Base-by-base conservation (phyloP, 2,329 filamentous ascomycete species). In the Fusarium sp. region DNA sequence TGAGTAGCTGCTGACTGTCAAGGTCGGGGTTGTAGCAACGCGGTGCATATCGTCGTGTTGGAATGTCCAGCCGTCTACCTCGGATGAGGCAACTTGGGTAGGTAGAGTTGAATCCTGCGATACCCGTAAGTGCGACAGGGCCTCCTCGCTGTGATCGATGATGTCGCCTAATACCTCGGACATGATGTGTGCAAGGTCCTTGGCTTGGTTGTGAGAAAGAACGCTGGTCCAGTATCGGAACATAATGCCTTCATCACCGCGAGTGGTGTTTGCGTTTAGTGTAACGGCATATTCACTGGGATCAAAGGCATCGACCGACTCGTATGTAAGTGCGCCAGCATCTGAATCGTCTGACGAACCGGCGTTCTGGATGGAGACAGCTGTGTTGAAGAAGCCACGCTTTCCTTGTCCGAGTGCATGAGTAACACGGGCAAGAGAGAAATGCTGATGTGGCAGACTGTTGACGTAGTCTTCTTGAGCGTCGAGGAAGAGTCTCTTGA, bases 361-460 rank as follows among this genome's bases (percentile, higher is more conserved):
- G 3, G 67, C 35, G 17, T 71, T 72, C 44, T 78, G 77, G 53
- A 77, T 77, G 2, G 77, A 78, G 11, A 79, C 76, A 0, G 75
- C 77, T 1, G 77, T 78, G 56, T 79, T 78, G 68, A 79, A 79
- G 41, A 78, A 68, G 5, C 65, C 57, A 1, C 61, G 57, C 2
- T 74, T 74, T 0, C 63, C 51, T 0, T 73, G 63, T 10, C 69
- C 65, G 4, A 78, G 19, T 6, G 70, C 62, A 47, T 77, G 75
- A 57, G 82, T 82, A 9, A 84, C 80, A 35, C 79, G 79, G 10
- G 81, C 81, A 4, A 84, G 74, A 5, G 84, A 86, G 64, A 83
- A 84, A 56, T 79, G 81, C 51, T 87, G 85, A 65, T 86, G 80
- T 1, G 81, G 77, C 57, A 87, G 77, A 52, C 64, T 67, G 14